These are phyloP conservation scores for Flaveria ramosissima DNA, from an alignment of 129 eudicot species.

Conservation along the genomic window DNA sequence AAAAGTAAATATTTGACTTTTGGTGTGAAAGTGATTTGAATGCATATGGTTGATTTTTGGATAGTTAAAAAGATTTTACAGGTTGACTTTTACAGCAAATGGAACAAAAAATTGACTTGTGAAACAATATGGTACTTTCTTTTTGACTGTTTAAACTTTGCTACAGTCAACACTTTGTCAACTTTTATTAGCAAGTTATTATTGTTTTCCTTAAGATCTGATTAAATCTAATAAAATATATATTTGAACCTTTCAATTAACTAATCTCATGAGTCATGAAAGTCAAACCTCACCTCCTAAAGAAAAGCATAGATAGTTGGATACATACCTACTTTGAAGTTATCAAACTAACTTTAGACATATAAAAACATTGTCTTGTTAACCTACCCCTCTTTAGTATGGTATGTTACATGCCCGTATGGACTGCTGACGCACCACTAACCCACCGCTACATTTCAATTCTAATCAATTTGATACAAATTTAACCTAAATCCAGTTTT, in stretches of 20 bases:
- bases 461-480: no score
- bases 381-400: slow-evolving; percentile 1
- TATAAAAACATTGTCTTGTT: neutral
- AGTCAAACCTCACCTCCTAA: slow-evolving; percentile 13
- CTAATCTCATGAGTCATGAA: slow-evolving; percentile 3
- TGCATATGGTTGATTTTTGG: no score
- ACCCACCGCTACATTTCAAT: no score
- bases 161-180: neutral
- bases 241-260: neutral
- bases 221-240: neutral
- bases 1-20: neutral
- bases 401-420: neutral
- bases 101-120: neutral
- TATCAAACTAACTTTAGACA: neutral
- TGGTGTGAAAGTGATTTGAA: neutral
- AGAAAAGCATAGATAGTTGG: neutral
- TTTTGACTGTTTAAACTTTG: neutral
- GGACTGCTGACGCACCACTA: no score
- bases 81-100: slow-evolving; percentile 27
- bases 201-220: neutral
- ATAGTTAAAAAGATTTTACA: neutral
- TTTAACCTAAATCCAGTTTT: no score
- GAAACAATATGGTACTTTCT: neutral
- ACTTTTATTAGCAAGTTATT: slow-evolving; percentile 12
- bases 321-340: slow-evolving; percentile 10